phyloP scores from a whole-genome alignment of 768 basidiomycete genomes.

The Rhodotorula diobovata region DNA sequence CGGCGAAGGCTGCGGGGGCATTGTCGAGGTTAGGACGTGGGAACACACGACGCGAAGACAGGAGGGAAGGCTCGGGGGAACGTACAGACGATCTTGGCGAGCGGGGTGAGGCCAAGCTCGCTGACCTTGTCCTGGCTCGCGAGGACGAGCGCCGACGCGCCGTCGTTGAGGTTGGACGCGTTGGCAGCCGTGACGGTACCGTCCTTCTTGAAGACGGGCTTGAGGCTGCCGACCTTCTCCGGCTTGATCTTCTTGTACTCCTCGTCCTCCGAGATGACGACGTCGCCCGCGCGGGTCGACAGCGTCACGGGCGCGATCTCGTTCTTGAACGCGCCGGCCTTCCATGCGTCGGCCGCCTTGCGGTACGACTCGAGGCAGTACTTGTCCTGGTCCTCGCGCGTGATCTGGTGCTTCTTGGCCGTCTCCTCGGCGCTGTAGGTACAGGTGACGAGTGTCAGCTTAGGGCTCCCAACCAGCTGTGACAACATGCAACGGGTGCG shows the following conservation, averaged over 20 bases:
- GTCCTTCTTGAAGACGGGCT: constrained; percentile 79
- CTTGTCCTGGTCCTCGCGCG: constrained; percentile 78
- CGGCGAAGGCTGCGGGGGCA: constrained; percentile 71
- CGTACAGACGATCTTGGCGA: constrained; percentile 92
- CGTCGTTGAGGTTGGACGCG: constrained; percentile 89
- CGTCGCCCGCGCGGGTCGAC: constrained; percentile 83
- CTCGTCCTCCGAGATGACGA: constrained; percentile 85
- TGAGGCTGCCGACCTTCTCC: constrained; percentile 84
- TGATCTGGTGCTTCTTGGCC: constrained; percentile 74
- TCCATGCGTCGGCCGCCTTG: constrained; percentile 88
- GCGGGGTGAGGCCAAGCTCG: constrained; percentile 81
- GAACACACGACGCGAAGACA: too few relatives aligned
- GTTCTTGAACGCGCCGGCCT: constrained; percentile 70
- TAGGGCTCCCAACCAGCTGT: neutral
- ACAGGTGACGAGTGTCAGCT: neutral
- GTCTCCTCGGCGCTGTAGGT: constrained; percentile 63
- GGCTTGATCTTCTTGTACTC: constrained; percentile 95
- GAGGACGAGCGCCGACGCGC: constrained; percentile 89
- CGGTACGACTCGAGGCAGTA: constrained; percentile 94
- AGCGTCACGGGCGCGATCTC: constrained; percentile 87
- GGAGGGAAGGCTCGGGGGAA: constrained; percentile 24
- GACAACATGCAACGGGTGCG: neutral
- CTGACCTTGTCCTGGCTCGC: constrained; percentile 89
- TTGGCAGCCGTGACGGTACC: constrained; percentile 91
- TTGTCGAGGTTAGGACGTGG: neutral